Base-by-base conservation (phyloP, 2,329 filamentous ascomycete genomes). In the Aspergillus sergii region DNA sequence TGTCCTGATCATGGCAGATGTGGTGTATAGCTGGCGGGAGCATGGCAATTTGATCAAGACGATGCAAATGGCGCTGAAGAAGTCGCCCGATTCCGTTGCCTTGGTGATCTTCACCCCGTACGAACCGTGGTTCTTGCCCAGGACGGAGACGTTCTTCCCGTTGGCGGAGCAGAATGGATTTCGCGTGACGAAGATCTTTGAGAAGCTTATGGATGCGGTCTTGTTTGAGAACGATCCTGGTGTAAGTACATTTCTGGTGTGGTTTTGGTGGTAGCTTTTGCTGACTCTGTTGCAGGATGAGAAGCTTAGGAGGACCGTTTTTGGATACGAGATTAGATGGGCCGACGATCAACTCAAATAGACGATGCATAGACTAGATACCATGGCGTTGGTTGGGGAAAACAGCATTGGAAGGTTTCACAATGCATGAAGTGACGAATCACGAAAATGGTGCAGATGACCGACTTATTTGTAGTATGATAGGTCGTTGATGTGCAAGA, bases 21-120 rank as follows among this genome's bases (percentile, higher is more conserved):
- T 97, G 57, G 84, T 97, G 4, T 98, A 97, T 81, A 92, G 95
- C 64, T 93, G 97, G 76, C 91, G 89, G 5, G 93, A 97, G 80
- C 94, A 97, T 73, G 82, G 79, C 2, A 93, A 92, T 72, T 83
- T 97, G 64, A 83, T 96, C 67, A 84, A 86, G 67, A 93, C 90
- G 4, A 86, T 97, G 64, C 82, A 85, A 71, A 75, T 85, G 72
- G 91, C 90, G 19, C 78, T 97, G 71, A 86, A 84, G 69, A 83
- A 80, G 65, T 77, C 80, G 4, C 71, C 76, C 4, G 81, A 81
- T 2, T 87, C 89, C 56, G 84, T 84, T 59, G 93, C 93, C 2
- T 86, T 94, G 71, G 93, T 97, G 9, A 96, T 97, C 77, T 98
- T 97, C 81, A 96, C 94, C 0, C 94, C 92, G 23, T 97, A 98